Conservation (phyloP, 73 alveolate species). For the Breviolum minutum region DNA sequence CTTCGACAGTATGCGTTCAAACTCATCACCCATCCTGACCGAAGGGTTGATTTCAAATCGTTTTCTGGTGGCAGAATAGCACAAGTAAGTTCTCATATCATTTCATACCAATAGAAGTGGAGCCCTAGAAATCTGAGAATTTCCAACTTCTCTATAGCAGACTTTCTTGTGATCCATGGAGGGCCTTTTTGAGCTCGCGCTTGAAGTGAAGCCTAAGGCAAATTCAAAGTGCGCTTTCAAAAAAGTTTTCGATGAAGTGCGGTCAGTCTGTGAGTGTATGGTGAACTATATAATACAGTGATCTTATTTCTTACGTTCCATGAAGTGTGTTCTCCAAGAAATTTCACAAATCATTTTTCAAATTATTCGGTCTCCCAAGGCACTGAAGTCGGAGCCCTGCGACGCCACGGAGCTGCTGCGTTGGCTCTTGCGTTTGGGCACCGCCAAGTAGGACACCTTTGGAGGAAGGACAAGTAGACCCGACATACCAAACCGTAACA, state of each 20-base stretch:
- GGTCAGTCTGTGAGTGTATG: too few species aligned
- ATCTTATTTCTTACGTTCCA: too few species aligned
- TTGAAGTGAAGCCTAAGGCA: constrained; percentile 43
- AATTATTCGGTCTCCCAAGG: too few species aligned
- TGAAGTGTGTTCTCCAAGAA: too few species aligned
- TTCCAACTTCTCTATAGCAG: neutral
- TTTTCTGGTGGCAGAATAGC: too few species aligned
- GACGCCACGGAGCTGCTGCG: constrained; percentile 25
- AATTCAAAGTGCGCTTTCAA: neutral
- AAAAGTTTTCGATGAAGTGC: too few species aligned
- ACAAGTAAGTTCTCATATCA: neutral
- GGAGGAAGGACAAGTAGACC: neutral
- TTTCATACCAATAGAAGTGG: neutral
- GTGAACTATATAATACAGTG: too few species aligned
- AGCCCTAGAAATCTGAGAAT: neutral
- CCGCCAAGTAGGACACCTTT: constrained; percentile 29
- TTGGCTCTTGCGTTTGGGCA: constrained; percentile 33
- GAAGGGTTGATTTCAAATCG: neutral
- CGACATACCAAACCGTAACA: neutral
- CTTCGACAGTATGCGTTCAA: constrained; percentile 20
- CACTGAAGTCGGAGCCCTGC: constrained; percentile 28
- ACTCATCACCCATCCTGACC: constrained; percentile 16
- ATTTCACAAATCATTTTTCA: too few species aligned
- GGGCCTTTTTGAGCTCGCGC: constrained; percentile 4
- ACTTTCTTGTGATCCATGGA: neutral